Evolutionary conservation across 192 early-diverging fungal genomes (phyloP).

Genomic region (Coemansia sp.): DNA sequence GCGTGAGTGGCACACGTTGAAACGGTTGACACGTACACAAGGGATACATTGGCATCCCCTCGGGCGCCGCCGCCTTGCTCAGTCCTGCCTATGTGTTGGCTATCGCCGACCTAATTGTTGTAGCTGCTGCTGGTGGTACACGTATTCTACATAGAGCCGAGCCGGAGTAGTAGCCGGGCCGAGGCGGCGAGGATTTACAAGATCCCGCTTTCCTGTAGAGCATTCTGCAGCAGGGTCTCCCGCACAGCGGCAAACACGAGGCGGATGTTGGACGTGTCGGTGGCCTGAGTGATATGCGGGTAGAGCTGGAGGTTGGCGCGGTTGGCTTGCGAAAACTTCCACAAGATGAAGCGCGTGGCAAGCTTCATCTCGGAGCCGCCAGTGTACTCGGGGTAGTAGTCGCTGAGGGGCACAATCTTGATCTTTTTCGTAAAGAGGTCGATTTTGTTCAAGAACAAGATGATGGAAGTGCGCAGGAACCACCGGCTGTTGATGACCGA

Average conservation of each 20-base stretch:
- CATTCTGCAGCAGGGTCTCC: slow-evolving; percentile 90
- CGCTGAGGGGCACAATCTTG: slow-evolving; percentile 71
- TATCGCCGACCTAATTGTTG: background rate
- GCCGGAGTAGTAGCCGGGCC: background rate
- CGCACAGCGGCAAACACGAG: slow-evolving; percentile 93
- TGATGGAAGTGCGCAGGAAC: slow-evolving; percentile 91
- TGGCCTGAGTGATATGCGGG: slow-evolving; percentile 89
- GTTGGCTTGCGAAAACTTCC: slow-evolving; percentile 87
- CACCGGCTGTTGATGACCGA: slow-evolving; percentile 92
- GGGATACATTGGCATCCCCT: no score
- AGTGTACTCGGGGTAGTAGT: slow-evolving; percentile 89
- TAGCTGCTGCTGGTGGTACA: background rate
- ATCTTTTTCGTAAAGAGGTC: slow-evolving; percentile 88
- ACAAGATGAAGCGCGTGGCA: slow-evolving; percentile 87
- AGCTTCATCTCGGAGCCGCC: slow-evolving; percentile 79
- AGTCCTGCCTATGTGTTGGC: background rate
- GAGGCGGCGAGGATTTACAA: slow-evolving; percentile 39
- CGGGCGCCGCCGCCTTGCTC: background rate
- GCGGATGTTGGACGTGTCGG: slow-evolving; percentile 87
- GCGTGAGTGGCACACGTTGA: background rate
- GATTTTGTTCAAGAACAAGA: slow-evolving; percentile 94
- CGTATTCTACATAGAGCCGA: slow-evolving; percentile 5
- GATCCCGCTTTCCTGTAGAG: slow-evolving; percentile 79
- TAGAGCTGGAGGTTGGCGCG: slow-evolving; percentile 82
- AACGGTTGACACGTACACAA: background rate